phyloP scores from a whole-genome alignment of 371 early-diverging fungal genomes.

The Mucor saturninus region DNA sequence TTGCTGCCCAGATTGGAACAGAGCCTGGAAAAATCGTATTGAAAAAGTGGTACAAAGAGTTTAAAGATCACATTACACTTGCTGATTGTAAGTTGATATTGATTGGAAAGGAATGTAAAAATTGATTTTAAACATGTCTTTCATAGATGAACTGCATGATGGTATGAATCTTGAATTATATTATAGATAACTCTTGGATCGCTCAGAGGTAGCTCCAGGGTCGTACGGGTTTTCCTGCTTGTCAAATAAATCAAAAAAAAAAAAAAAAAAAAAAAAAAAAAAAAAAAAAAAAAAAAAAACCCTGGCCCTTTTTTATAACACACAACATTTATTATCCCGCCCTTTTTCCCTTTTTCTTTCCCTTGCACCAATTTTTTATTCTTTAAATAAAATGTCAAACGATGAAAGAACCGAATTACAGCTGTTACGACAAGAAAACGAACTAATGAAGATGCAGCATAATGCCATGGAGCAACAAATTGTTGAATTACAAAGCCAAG shows the following conservation, averaged over 20 bases:
- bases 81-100: slow-evolving; percentile 74
- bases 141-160: slow-evolving; percentile 85
- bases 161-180: slow-evolving; percentile 92
- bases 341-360: slow-evolving; percentile 5
- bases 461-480: background rate
- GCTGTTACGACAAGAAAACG: background rate
- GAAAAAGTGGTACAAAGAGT: slow-evolving; percentile 92
- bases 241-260: background rate
- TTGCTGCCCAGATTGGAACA: slow-evolving; percentile 95
- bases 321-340: slow-evolving; percentile 2
- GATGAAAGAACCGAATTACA: background rate
- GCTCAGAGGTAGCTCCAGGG: background rate
- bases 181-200: slow-evolving; percentile 49
- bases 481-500: background rate
- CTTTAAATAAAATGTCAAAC: background rate
- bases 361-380: slow-evolving; percentile 2
- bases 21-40: slow-evolving; percentile 88
- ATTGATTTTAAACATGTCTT: background rate
- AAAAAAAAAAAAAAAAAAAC: background rate
- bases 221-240: background rate
- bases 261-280: background rate
- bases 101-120: background rate
- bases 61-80: slow-evolving; percentile 92
- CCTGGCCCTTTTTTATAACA: background rate
- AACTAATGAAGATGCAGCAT: background rate